Evolutionary conservation across 2,329 filamentous ascomycete genomes (phyloP).

Genomic region (Rachicladosporium sp.): DNA sequence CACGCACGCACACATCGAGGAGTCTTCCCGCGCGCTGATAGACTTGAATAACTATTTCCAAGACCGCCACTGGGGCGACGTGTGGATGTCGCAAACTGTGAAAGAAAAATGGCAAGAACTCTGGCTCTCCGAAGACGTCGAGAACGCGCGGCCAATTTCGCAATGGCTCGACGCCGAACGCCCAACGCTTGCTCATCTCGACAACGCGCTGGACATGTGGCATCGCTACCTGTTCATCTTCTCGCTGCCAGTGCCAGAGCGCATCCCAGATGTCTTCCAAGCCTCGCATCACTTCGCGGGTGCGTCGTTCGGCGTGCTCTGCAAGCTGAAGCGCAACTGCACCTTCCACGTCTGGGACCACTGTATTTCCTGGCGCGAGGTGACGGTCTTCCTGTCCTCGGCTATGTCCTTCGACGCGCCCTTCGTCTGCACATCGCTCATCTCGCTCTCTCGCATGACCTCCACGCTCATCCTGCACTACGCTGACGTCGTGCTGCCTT

Average conservation of each 20-base stretch:
- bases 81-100: slow-evolving; percentile 35
- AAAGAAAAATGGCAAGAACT: slow-evolving; percentile 35
- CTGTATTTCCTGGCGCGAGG: slow-evolving; percentile 49
- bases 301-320: slow-evolving; percentile 48
- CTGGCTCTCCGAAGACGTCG: slow-evolving; percentile 34
- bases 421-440: slow-evolving; percentile 13
- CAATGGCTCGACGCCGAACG: slow-evolving; percentile 35
- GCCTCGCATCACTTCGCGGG: slow-evolving; percentile 51
- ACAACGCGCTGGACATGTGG: slow-evolving; percentile 35
- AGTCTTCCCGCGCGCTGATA: slow-evolving; percentile 28
- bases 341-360: slow-evolving; percentile 54
- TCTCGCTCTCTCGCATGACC: slow-evolving; percentile 12
- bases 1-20: slow-evolving; percentile 27
- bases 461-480: slow-evolving; percentile 23
- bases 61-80: slow-evolving; percentile 33
- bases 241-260: slow-evolving; percentile 43
- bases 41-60: slow-evolving; percentile 35
- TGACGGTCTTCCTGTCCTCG: slow-evolving; percentile 27
- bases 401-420: slow-evolving; percentile 9
- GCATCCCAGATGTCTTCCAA: slow-evolving; percentile 49
- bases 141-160: slow-evolving; percentile 28
- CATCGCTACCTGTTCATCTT: slow-evolving; percentile 42
- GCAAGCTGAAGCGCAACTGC: slow-evolving; percentile 48
- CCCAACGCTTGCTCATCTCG: slow-evolving; percentile 35
- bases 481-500: slow-evolving; percentile 44